Base-by-base conservation (phyloP, 352 stramenopile genomes). In the Thalassiosira allenii region DNA sequence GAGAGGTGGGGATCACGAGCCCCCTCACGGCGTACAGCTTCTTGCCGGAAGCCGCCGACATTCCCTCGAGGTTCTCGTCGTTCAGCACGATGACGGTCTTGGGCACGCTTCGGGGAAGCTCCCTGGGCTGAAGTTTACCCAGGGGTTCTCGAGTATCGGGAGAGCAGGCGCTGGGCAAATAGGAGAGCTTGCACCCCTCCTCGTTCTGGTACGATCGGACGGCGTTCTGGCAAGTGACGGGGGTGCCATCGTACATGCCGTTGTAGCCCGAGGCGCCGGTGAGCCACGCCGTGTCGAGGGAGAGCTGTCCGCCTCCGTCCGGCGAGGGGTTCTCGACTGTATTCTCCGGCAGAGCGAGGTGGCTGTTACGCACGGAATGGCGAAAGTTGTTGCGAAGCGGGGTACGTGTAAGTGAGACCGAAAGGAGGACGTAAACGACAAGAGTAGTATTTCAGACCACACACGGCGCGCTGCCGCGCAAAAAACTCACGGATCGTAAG, bases 281-380 rank as follows among this genome's bases (percentile, higher is more conserved):
- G 30, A 52, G 41, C 64, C 54, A 71, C 9, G 33, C 37, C 17
- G 29, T 25, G 29, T 12, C 14, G 30, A 53, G 27, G n/a, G 53
- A 14, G 0, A 74, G 8, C 1, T 41, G n/a, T 20, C 61, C 66
- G n/a, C 81, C 72, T 27, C 81, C 81, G 73, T 88, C 76, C 6
- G 41, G 4, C 3, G 71, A 43, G 32, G 81, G 81, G 52, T 54
- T 59, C 9, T 85, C 64, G 8, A 88, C 32, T n/a, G 71, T 79
- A 30, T 88, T 88, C n/a, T 84, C 71, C 8, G 49, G 32, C 0
- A 86, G 37, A 8, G 37, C 25, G 27, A 73, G 40, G 11, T 66
- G 57, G 25, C 20, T 23, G 8, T 23, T 58, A n/a, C n/a, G n/a
- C n/a, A n/a, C n/a, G n/a, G n/a, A n/a, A n/a, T n/a, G n/a, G n/a